Evolutionary conservation across 1,139 yeast genomes (phyloP).

Genomic region (Pichia sp.): DNA sequence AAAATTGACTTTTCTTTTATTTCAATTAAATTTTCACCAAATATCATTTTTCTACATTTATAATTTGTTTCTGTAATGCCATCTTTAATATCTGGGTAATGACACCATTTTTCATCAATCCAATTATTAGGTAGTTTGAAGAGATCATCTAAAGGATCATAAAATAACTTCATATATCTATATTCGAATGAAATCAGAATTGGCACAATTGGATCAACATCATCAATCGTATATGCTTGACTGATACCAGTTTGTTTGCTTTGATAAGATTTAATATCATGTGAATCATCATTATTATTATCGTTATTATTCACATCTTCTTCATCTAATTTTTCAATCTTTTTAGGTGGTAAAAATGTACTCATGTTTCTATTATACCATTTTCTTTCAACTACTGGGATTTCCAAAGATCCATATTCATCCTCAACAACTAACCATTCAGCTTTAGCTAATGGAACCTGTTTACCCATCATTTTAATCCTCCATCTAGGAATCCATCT

Average conservation of each 20-base stretch:
- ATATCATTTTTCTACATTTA: slow-evolving; percentile 63
- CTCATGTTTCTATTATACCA: slow-evolving; percentile 70
- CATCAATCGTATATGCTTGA: slow-evolving; percentile 22
- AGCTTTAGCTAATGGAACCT: slow-evolving; percentile 66
- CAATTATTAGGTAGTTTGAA: slow-evolving; percentile 81
- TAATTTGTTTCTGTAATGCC: slow-evolving; percentile 69
- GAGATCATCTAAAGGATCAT: slow-evolving; percentile 80
- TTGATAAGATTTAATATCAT: slow-evolving; percentile 1
- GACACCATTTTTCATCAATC: slow-evolving; percentile 76
- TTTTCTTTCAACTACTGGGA: slow-evolving; percentile 47
- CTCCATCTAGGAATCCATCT: slow-evolving; percentile 83
- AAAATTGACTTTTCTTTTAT: slow-evolving; percentile 64
- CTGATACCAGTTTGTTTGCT: slow-evolving; percentile 8
- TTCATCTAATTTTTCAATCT: slow-evolving; percentile 13
- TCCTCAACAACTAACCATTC: slow-evolving; percentile 94
- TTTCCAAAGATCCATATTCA: slow-evolving; percentile 79
- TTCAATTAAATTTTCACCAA: slow-evolving; percentile 71
- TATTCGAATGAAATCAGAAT: slow-evolving; percentile 65
- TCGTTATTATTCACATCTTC: slow-evolving; percentile 21
- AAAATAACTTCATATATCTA: slow-evolving; percentile 75
- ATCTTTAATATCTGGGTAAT: slow-evolving; percentile 47
- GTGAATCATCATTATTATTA: not conserved
- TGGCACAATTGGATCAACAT: slow-evolving; percentile 60
- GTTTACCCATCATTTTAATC: slow-evolving; percentile 59
- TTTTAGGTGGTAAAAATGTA: slow-evolving; percentile 41